Evolutionary conservation across 2,329 filamentous ascomycete species (phyloP).

Genomic region (Magnaporthiopsis rhizophila): DNA sequence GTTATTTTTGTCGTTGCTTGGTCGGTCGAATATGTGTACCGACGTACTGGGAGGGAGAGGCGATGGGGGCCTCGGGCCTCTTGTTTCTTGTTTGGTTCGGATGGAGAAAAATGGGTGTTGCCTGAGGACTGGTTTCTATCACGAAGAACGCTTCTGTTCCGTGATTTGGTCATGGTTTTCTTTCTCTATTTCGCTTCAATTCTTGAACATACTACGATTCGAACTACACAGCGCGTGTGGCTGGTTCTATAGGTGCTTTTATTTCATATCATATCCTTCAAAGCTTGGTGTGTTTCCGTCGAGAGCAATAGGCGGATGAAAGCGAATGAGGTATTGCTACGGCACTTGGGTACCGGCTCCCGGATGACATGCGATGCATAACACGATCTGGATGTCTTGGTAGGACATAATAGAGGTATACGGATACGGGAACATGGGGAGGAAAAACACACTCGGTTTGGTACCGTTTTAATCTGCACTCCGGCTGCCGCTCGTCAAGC

Average conservation of each 20-base stretch:
- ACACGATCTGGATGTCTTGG: too few species aligned
- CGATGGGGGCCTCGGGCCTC: not conserved
- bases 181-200: not conserved
- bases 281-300: not conserved
- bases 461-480: too few species aligned
- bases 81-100: not conserved
- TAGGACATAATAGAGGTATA: too few species aligned
- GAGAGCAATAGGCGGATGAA: too few species aligned
- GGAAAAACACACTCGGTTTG: too few species aligned
- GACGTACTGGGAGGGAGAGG: not conserved
- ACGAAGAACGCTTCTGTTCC: not conserved
- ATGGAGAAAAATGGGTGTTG: not conserved
- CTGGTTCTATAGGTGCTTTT: not conserved
- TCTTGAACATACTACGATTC: not conserved
- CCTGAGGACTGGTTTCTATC: not conserved
- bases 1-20: not conserved
- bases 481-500: too few species aligned
- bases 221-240: not conserved
- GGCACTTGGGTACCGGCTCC: too few species aligned
- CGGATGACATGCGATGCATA: too few species aligned
- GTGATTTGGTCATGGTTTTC: not conserved
- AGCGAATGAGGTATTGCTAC: not conserved
- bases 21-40: not conserved
- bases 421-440: too few species aligned
- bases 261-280: not conserved